These are phyloP conservation scores for Populus hybrid DNA, from an alignment of 441 rosid species.

Conservation along the genomic window DNA sequence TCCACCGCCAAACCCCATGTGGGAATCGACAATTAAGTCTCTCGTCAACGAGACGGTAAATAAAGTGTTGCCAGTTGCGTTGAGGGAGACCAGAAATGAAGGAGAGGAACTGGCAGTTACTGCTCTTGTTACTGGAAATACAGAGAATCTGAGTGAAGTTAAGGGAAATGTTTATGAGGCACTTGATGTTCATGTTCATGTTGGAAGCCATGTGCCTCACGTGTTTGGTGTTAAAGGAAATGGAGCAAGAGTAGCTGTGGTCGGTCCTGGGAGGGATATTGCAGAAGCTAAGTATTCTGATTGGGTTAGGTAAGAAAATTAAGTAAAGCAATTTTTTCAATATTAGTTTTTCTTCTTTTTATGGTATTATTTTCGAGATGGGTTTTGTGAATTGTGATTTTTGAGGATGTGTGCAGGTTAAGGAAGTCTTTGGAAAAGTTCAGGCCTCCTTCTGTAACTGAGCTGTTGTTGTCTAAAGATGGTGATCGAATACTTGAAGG, in stretches of 20 bases:
- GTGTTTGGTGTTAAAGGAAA: slow-evolving; percentile 44
- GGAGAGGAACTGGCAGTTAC: slow-evolving; percentile 72
- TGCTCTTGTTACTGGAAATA: slow-evolving; percentile 56
- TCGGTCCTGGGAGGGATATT: slow-evolving; percentile 61
- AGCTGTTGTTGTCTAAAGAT: slow-evolving; percentile 77
- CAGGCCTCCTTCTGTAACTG: slow-evolving; percentile 67
- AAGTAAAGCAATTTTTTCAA: background rate
- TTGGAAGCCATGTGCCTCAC: slow-evolving; percentile 51
- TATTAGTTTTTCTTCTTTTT: background rate
- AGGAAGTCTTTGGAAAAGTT: slow-evolving; percentile 76
- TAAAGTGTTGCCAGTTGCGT: slow-evolving; percentile 38
- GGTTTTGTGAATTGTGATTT: slow-evolving; percentile 13
- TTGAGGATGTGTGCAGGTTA: slow-evolving; percentile 41
- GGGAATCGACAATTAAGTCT: slow-evolving; percentile 36
- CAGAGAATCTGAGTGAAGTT: slow-evolving; percentile 32
- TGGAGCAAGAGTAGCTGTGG: slow-evolving; percentile 71
- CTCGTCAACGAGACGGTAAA: slow-evolving; percentile 46
- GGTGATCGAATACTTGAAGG: slow-evolving; percentile 87
- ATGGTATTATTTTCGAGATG: background rate
- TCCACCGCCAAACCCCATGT: slow-evolving; percentile 14
- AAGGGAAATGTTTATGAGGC: slow-evolving; percentile 21
- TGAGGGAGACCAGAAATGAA: slow-evolving; percentile 36
- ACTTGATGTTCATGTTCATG: slow-evolving; percentile 60
- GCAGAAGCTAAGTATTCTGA: slow-evolving; percentile 78
- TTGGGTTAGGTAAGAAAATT: slow-evolving; percentile 75